These are phyloP conservation scores for Simplicillium aogashimaense DNA, from an alignment of 2,329 filamentous ascomycete species.

Conservation along the genomic window DNA sequence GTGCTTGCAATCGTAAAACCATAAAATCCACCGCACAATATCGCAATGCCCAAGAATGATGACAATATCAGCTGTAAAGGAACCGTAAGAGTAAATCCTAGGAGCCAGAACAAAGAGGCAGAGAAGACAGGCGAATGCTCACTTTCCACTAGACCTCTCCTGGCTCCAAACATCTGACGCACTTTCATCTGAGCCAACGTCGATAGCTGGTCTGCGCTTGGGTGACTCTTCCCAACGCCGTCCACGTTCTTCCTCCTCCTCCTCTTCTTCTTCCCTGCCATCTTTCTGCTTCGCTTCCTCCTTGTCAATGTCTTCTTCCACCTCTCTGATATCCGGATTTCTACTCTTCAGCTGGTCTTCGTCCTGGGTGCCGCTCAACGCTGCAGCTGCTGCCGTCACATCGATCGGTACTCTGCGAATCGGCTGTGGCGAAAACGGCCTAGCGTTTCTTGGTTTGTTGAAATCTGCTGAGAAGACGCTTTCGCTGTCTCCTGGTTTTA, in stretches of 20 bases:
- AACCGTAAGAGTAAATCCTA: too few species aligned
- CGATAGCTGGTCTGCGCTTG: background rate
- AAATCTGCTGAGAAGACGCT: conserved; percentile 45
- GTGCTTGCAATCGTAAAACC: too few species aligned
- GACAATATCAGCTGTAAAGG: too few species aligned
- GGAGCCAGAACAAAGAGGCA: too few species aligned
- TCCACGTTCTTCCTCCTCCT: conserved; percentile 7
- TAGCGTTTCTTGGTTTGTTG: conserved; percentile 40
- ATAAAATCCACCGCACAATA: too few species aligned
- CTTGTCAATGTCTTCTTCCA: conserved; percentile 6
- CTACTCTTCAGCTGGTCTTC: conserved; percentile 3
- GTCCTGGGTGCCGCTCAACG: conserved; percentile 8
- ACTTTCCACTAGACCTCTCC: too few species aligned
- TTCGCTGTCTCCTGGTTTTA: conserved; percentile 28
- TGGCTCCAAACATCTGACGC: too few species aligned
- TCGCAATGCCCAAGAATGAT: too few species aligned
- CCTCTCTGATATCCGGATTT: conserved; percentile 5
- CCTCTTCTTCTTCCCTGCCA: conserved; percentile 7
- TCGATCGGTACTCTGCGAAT: conserved; percentile 29
- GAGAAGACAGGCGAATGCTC: too few species aligned
- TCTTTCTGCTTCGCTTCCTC: conserved; percentile 9
- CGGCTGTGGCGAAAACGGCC: conserved; percentile 52
- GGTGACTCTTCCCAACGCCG: conserved; percentile 3
- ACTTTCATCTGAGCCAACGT: too few species aligned
- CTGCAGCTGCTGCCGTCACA: conserved; percentile 21